Evolutionary conservation across 805 yeast species (phyloP), one percentile per base, ranked within the genome.

Genomic region (Pichia phayaonensis): DNA sequence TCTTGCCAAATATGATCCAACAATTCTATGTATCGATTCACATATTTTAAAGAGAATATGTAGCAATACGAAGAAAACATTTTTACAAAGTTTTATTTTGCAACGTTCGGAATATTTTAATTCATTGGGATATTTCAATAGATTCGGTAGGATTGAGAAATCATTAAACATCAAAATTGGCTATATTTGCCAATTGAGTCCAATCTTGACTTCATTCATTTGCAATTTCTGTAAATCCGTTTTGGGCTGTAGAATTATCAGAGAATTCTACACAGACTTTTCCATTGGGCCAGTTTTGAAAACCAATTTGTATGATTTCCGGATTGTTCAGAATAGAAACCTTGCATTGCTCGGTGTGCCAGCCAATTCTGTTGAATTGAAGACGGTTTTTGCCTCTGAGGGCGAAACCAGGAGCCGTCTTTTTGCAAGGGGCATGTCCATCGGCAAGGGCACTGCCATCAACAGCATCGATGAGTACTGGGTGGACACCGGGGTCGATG

Each of bases 231-330:
- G 77, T 8, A 70, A 83, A 48, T 71, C 81, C 0, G 47, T 71
- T 1, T 61, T 76, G 4, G 78, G 79, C 2, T 56, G 79, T 1
- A 69, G 88, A 52, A 66, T 82, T 0, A 68, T 84, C 1, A 63
- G 68, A 18, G 90, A 85, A 57, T 64, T 66, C 16, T 72, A 72
- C 18, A 62, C 72, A 36, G 62, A 64, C 39, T 73, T 73, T 26
- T 65, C 78, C 0, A 57, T 80, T 44, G 90, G 90, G 0, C 81
- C 90, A 0, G 54, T 84, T 0, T 57, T 83, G 8, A 71, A 73
- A 41, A 79, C 84, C 1, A 86, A 83, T 59, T 69, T 75, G 40
- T 83, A 68, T 54, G 94, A 85, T 54, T 81, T 80, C 59, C 70
- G 94, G 50, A 63, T 75, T 0, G 61, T 80, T 22, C 66, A 70